phyloP scores from a whole-genome alignment of 78 protist species.

The Dictyostelium brefeldianum region DNA sequence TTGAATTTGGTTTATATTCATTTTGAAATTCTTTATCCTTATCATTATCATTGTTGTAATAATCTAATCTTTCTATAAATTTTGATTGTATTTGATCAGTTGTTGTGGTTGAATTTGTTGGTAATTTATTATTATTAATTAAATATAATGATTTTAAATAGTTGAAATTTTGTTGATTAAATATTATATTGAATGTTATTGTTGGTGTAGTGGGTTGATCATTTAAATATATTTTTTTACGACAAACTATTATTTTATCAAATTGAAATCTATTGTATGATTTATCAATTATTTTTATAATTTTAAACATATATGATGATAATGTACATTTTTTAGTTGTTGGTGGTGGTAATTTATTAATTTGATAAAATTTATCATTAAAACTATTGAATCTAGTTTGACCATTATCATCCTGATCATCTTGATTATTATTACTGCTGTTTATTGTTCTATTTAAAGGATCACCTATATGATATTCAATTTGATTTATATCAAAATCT shows the following conservation, averaged over 20 bases:
- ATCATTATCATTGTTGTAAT: not conserved
- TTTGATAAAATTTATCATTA: not conserved
- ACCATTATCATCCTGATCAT: too few relatives aligned
- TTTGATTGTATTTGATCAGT: not conserved
- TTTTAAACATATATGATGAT: not conserved
- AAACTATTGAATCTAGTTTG: not conserved
- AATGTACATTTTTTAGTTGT: not conserved
- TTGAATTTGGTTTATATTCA: not conserved
- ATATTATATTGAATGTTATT: not conserved
- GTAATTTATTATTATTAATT: constrained; percentile 5
- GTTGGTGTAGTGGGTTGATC: too few relatives aligned
- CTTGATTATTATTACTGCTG: too few relatives aligned
- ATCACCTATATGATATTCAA: too few relatives aligned
- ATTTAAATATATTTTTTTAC: too few relatives aligned
- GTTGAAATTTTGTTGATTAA: not conserved
- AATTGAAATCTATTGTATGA: not conserved
- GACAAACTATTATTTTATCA: not conserved
- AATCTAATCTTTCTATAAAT: not conserved
- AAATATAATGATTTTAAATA: not conserved
- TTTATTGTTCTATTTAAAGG: too few relatives aligned
- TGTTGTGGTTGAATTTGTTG: not conserved
- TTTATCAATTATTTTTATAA: not conserved
- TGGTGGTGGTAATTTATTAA: not conserved
- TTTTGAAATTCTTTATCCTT: not conserved
- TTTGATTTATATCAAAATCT: too few relatives aligned